Evolutionary conservation across 768 basidiomycete genomes (phyloP).

Genomic region (Cystofilobasidium ferigula): DNA sequence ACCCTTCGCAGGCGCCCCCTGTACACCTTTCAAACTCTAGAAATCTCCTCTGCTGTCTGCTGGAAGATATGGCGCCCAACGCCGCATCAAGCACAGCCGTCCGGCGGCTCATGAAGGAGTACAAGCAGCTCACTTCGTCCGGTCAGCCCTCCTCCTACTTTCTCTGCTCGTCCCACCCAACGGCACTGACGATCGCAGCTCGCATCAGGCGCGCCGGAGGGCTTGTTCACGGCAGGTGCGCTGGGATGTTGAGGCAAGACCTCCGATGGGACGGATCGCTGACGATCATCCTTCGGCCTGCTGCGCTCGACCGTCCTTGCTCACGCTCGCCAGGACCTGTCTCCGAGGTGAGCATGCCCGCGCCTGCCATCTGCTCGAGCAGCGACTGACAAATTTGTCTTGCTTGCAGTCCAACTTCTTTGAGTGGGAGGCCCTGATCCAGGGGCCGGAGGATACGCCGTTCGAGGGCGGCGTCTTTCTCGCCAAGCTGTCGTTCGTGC

Average conservation of each 20-base stretch:
- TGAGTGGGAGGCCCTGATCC: slow-evolving; percentile 89
- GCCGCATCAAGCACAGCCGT: slow-evolving; percentile 49
- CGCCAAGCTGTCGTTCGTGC: slow-evolving; percentile 10
- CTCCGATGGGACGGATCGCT: not conserved
- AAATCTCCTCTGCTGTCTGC: not conserved
- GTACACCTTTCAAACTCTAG: no score
- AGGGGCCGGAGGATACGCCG: slow-evolving; percentile 86
- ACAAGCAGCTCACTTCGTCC: slow-evolving; percentile 63
- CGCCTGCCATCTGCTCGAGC: no score
- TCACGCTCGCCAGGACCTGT: no score
- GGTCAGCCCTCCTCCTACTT: not conserved
- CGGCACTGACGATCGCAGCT: not conserved
- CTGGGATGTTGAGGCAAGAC: not conserved
- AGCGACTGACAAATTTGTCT: not conserved
- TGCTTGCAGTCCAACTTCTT: slow-evolving; percentile 56
- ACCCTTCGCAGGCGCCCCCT: no score
- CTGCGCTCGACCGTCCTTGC: no score
- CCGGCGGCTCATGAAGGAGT: slow-evolving; percentile 82
- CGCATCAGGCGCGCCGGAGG: slow-evolving; percentile 23
- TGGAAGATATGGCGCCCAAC: not conserved
- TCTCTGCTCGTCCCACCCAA: not conserved
- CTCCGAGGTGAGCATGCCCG: no score
- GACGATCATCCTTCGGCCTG: not conserved
- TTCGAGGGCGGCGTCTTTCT: slow-evolving; percentile 41
- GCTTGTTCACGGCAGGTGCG: slow-evolving; percentile 26